Evolutionary conservation across 1,284 basidiomycete genomes (phyloP).

Genomic region (Xanthoconium separans): DNA sequence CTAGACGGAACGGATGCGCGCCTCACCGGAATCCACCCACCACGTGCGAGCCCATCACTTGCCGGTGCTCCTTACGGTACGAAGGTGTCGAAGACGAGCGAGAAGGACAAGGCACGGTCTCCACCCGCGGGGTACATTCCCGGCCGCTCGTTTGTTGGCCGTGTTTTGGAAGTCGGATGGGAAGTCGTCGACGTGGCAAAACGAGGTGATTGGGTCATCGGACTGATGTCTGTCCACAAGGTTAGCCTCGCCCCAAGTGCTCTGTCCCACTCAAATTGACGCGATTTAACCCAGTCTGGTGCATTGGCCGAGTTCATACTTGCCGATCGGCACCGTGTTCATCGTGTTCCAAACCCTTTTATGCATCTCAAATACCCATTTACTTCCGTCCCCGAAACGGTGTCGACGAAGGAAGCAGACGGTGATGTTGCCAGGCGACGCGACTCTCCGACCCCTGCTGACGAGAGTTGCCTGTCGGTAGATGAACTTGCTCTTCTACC

Average conservation of each 20-base stretch:
- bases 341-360: constrained; percentile 63
- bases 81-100: constrained; percentile 30
- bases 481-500: constrained; percentile 81
- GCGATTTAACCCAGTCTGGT: constrained; percentile 54
- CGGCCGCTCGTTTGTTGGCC: constrained; percentile 80
- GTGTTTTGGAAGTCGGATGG: constrained; percentile 76
- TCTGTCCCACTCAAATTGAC: constrained; percentile 9
- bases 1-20: constrained; percentile 71
- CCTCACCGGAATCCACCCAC: constrained; percentile 47
- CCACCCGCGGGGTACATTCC: constrained; percentile 70
- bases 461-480: constrained; percentile 43
- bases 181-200: constrained; percentile 68
- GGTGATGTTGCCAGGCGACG: constrained; percentile 12
- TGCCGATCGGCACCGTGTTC: constrained; percentile 74
- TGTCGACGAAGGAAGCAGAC: constrained; percentile 6
- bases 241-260: constrained; percentile 41
- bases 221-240: constrained; percentile 74
- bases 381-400: constrained; percentile 6
- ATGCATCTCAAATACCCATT: constrained; percentile 21
- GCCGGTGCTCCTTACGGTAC: constrained; percentile 25
- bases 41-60: constrained; percentile 11
- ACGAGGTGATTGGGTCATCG: constrained; percentile 83
- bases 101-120: constrained; percentile 28
- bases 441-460: constrained; percentile 5
- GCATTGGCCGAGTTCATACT: constrained; percentile 82